These are phyloP conservation scores for Ascochyta pisi DNA, from an alignment of 2,329 filamentous ascomycete species.

Conservation along the genomic window DNA sequence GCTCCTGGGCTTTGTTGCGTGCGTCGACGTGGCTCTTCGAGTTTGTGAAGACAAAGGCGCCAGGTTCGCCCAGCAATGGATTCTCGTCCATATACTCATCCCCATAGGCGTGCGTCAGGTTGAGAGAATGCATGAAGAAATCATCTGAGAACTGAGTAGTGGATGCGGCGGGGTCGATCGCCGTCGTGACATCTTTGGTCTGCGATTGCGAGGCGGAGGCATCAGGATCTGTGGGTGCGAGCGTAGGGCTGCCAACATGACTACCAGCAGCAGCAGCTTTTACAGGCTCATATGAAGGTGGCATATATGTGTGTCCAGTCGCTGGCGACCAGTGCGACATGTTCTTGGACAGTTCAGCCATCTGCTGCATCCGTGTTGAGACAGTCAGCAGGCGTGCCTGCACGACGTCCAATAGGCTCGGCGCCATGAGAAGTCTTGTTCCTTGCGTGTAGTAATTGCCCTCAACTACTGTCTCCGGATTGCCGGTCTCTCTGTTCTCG, in stretches of 20 bases:
- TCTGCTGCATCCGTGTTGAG: constrained; percentile 62
- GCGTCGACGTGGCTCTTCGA: constrained; percentile 53
- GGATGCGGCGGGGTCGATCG: constrained; percentile 21
- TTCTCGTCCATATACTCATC: constrained; percentile 71
- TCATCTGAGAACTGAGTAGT: constrained; percentile 42
- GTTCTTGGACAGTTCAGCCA: constrained; percentile 60
- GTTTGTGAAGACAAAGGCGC: constrained; percentile 64
- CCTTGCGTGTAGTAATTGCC: constrained; percentile 68
- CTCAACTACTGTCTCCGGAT: constrained; percentile 59
- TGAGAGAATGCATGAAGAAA: constrained; percentile 55
- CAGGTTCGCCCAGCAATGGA: constrained; percentile 68
- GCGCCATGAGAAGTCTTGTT: constrained; percentile 67
- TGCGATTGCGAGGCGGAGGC: constrained; percentile 30
- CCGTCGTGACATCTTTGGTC: constrained; percentile 21
- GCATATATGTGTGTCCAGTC: constrained; percentile 66
- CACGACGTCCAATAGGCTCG: constrained; percentile 65
- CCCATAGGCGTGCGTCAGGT: constrained; percentile 60
- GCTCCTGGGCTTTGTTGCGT: constrained; percentile 46
- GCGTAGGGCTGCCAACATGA: constrained; percentile 41
- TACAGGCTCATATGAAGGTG: constrained; percentile 53
- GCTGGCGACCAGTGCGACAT: constrained; percentile 65
- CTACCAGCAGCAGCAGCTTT: constrained; percentile 37
- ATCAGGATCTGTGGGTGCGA: constrained; percentile 36
- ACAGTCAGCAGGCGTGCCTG: constrained; percentile 62
- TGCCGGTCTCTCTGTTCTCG: constrained; percentile 48